Base-by-base conservation (phyloP, 2,329 filamentous ascomycete genomes). In the Colletotrichum costaricense region DNA sequence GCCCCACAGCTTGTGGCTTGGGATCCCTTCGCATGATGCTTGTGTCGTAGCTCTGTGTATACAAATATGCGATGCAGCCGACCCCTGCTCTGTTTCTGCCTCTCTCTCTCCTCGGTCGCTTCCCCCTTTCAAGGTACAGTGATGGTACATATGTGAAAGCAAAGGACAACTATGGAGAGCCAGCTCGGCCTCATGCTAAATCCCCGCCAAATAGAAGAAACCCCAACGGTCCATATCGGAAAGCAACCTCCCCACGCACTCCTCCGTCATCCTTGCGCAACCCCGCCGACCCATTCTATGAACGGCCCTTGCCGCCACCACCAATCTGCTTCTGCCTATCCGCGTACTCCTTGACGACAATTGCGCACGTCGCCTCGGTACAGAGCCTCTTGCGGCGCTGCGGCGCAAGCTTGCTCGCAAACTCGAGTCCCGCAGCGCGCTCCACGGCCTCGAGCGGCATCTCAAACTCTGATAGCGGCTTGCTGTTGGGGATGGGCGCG, bases 401-500 rank as follows among this genome's bases (percentile, higher is more conserved):
- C 2, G 88, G 82, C 6, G 95, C 93, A 80, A 99, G 84, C 85
- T 96, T 93, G 24, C 88, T 88, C 33, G 94, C 94, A 84, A 99
- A 99, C 81, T 98, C 95, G 78, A 99, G 85, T 5, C 97, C 97
- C 76, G 93, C 95, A 2, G 97, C 96, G 75, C 95, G 89, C 89
- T 99, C 97, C 46, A 99, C 92, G 11, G 93, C 93, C 87, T 98
- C 96, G 49, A 99, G 81, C 0, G 97, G 96, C 30, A 98, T 97
- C 87, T 98, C 96, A 79, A 99, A 99, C 80, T 98, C 95, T 64
- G 90, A 88, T 77, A 99, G 87, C 63, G 94, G 94, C 86, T 97
- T 98, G 74, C 91, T 88, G 83, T 98, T 99, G 49, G 93, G 87
- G 78, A 99, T 99, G 22, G 86, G 88, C 2, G 95, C 95, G 82